Conservation (phyloP, 2,329 filamentous ascomycete genomes). For the Calonectria multiphialidica region DNA sequence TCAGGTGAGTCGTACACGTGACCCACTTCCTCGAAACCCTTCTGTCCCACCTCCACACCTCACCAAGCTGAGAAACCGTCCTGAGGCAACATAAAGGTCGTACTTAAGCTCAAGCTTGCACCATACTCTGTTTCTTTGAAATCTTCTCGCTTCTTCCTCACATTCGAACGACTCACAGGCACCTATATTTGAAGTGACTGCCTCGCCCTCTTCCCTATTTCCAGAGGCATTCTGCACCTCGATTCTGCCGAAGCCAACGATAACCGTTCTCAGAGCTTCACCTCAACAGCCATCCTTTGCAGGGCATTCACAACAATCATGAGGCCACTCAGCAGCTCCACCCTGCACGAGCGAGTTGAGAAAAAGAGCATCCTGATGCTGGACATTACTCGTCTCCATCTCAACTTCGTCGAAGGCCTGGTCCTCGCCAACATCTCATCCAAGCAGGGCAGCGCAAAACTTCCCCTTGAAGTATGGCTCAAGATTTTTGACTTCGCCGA, state of each 20-base stretch:
- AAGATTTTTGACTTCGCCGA: not conserved
- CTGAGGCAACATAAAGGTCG: not conserved
- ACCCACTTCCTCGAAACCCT: too few relatives aligned
- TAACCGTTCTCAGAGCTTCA: not conserved
- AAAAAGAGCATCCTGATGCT: conserved; percentile 12
- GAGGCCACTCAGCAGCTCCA: not conserved
- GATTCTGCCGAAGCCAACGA: not conserved
- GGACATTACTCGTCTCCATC: not conserved
- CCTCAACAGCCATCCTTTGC: not conserved
- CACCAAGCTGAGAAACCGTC: not conserved
- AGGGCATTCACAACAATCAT: not conserved
- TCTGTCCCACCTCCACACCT: too few relatives aligned
- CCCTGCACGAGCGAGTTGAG: not conserved
- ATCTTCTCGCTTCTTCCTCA: too few relatives aligned
- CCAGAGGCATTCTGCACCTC: not conserved
- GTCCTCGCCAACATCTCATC: conserved; percentile 8
- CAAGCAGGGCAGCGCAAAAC: not conserved
- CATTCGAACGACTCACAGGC: too few relatives aligned
- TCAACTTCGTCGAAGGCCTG: not conserved
- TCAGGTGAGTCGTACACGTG: too few relatives aligned
- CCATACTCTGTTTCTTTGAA: too few relatives aligned
- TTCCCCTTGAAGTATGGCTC: conserved; percentile 12
- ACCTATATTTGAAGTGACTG: not conserved
- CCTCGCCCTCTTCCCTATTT: not conserved
- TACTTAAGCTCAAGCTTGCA: not conserved